These are phyloP conservation scores for Dendrothele bispora DNA, from an alignment of 768 basidiomycete genomes.

Conservation along the genomic window DNA sequence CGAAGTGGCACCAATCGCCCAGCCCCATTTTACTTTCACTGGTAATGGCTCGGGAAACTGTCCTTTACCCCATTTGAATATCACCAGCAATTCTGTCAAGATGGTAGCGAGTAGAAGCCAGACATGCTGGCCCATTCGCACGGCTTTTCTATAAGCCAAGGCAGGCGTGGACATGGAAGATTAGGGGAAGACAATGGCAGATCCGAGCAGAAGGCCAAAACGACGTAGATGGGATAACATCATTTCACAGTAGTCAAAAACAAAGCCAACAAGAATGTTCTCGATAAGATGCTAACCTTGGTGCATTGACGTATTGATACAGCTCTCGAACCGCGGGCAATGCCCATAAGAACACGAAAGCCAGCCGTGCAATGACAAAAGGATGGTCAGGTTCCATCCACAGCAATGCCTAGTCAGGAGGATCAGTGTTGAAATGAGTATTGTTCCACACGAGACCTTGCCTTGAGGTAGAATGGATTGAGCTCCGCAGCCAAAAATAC, in stretches of 20 bases:
- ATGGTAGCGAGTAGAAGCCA: conserved; percentile 89
- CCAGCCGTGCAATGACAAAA: conserved; percentile 71
- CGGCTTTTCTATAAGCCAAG: conserved; percentile 55
- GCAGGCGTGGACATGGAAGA: background rate
- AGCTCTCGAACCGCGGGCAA: conserved; percentile 83
- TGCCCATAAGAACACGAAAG: conserved; percentile 82
- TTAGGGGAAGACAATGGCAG: background rate
- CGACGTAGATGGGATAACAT: too few species aligned
- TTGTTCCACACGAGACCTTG: conserved; percentile 24
- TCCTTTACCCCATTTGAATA: conserved; percentile 80
- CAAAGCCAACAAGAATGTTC: conserved; percentile 1
- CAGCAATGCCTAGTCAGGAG: conserved; percentile 48
- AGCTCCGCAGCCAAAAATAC: conserved; percentile 84
- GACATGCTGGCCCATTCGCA: conserved; percentile 87
- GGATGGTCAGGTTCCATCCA: conserved; percentile 95
- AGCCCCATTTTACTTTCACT: conserved; percentile 59
- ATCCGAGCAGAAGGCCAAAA: too few species aligned
- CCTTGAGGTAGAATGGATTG: conserved; percentile 88
- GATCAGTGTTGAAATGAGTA: conserved; percentile 6
- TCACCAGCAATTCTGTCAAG: conserved; percentile 75
- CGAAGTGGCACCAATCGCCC: conserved; percentile 57
- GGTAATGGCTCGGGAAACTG: conserved; percentile 70
- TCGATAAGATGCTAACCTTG: conserved; percentile 52
- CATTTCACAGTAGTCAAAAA: too few species aligned
- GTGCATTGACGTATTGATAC: conserved; percentile 81